Percentiles rank a stretch among this genome's conserved stretches.
These are phyloP conservation scores for Schwanniomyces pseudopolymorphus DNA, from an alignment of 805 yeast genomes.

Conservation along the genomic window DNA sequence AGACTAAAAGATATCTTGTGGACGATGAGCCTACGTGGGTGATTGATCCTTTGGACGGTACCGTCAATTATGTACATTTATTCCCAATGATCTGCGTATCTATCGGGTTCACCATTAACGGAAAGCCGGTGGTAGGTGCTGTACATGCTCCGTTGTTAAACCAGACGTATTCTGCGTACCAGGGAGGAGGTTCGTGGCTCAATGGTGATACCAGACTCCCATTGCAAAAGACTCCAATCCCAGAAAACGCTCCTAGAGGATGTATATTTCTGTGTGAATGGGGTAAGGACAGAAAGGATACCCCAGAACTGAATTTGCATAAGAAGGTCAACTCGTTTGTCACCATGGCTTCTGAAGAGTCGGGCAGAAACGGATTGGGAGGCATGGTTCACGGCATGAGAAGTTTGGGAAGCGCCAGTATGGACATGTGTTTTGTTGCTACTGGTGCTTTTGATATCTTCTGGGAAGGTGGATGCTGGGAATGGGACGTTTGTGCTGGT, in stretches of 20 bases:
- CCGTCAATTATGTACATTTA: slow-evolving; percentile 13
- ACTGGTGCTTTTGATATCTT: slow-evolving; percentile 14
- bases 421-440: slow-evolving; percentile 14
- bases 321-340: slow-evolving; percentile 10
- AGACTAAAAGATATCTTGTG: slow-evolving; percentile 9
- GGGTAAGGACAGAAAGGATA: slow-evolving; percentile 14
- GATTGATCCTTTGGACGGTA: slow-evolving; percentile 15
- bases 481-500: slow-evolving; percentile 16
- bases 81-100: slow-evolving; percentile 15
- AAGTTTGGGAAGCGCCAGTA: slow-evolving; percentile 13
- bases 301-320: slow-evolving; percentile 9
- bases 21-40: slow-evolving; percentile 14
- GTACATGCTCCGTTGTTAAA: slow-evolving; percentile 13
- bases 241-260: slow-evolving; percentile 12
- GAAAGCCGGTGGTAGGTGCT: slow-evolving; percentile 12
- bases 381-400: slow-evolving; percentile 10
- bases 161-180: slow-evolving; percentile 12
- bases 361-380: slow-evolving; percentile 8
- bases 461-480: slow-evolving; percentile 18
- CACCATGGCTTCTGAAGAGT: slow-evolving; percentile 12
- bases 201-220: slow-evolving; percentile 8
- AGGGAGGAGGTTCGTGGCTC: slow-evolving; percentile 14
- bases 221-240: slow-evolving; percentile 6
- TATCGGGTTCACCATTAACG: slow-evolving; percentile 13
- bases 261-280: slow-evolving; percentile 15